Conservation (phyloP, 2,329 filamentous ascomycete species). For the Aspergillus pseudoviridinutans region DNA sequence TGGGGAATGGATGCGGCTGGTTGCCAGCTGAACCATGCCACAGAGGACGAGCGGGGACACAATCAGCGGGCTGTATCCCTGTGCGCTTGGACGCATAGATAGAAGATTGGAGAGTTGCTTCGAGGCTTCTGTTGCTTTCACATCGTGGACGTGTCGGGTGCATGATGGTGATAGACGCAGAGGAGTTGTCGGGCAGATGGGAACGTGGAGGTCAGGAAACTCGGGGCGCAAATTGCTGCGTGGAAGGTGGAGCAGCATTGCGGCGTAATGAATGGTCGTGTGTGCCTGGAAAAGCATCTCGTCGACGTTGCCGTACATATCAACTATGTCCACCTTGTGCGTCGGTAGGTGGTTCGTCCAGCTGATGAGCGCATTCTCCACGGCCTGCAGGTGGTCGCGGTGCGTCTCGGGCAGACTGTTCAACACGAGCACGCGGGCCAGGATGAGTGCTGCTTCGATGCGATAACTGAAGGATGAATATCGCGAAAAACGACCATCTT, state of each 20-base stretch:
- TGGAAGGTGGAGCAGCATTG: conserved; percentile 72
- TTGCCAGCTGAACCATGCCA: conserved; percentile 34
- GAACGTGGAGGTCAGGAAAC: conserved; percentile 20
- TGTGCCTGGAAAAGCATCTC: conserved; percentile 50
- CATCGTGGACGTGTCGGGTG: conserved; percentile 31
- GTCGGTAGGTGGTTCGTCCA: conserved; percentile 74
- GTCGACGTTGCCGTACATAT: conserved; percentile 67
- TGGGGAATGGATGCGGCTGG: conserved; percentile 28
- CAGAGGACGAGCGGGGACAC: conserved; percentile 27
- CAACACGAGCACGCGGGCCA: conserved; percentile 64
- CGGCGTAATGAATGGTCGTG: conserved; percentile 39
- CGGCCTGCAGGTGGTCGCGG: conserved; percentile 55
- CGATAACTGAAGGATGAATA: conserved; percentile 84
- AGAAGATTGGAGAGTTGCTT: conserved; percentile 30
- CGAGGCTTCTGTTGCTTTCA: conserved; percentile 35
- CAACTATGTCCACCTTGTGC: conserved; percentile 64
- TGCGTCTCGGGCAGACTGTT: conserved; percentile 37
- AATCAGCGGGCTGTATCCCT: conserved; percentile 30
- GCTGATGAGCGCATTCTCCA: conserved; percentile 57
- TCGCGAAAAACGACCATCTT: conserved; percentile 38
- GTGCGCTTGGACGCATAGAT: conserved; percentile 29
- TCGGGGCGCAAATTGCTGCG: conserved; percentile 60
- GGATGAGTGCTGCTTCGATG: conserved; percentile 71
- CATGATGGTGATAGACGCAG: conserved; percentile 27
- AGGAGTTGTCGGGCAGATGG: conserved; percentile 24